Conservation (phyloP, 2,329 filamentous ascomycete genomes). For the Hypoxylon sp. region DNA sequence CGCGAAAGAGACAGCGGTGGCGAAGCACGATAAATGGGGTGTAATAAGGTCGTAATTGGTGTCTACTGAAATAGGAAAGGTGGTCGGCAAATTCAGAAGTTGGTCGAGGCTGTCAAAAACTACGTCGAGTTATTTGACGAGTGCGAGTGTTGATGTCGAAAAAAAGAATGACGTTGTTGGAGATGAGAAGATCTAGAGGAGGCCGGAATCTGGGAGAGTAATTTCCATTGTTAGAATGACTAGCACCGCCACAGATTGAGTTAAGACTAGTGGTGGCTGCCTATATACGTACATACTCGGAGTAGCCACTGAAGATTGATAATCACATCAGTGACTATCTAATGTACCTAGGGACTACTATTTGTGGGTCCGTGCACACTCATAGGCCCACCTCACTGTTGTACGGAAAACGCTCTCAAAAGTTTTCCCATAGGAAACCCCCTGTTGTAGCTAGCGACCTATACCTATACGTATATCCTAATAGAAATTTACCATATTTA, state of each 20-base stretch:
- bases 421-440: too few species aligned
- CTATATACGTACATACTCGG: too few species aligned
- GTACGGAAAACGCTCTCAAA: too few species aligned
- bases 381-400: too few species aligned
- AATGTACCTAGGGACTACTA: background rate
- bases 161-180: constrained; percentile 47
- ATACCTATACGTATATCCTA: too few species aligned
- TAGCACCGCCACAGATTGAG: constrained; percentile 33
- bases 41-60: constrained; percentile 11
- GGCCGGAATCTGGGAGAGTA: constrained; percentile 39
- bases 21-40: constrained; percentile 28
- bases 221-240: constrained; percentile 38
- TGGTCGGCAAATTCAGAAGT: constrained; percentile 7
- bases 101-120: constrained; percentile 4
- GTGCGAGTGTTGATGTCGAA: constrained; percentile 23
- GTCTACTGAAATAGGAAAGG: background rate
- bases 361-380: background rate
- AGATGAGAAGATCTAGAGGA: constrained; percentile 43
- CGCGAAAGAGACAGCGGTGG: constrained; percentile 33
- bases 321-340: background rate
- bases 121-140: constrained; percentile 10
- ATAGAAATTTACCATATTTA: too few species aligned
- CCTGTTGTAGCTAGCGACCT: too few species aligned
- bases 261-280: constrained; percentile 7
- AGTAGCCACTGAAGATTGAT: constrained; percentile 26